These are phyloP conservation scores for Elsinoe perseae DNA, from an alignment of 2,329 filamentous ascomycete genomes.

Conservation along the genomic window DNA sequence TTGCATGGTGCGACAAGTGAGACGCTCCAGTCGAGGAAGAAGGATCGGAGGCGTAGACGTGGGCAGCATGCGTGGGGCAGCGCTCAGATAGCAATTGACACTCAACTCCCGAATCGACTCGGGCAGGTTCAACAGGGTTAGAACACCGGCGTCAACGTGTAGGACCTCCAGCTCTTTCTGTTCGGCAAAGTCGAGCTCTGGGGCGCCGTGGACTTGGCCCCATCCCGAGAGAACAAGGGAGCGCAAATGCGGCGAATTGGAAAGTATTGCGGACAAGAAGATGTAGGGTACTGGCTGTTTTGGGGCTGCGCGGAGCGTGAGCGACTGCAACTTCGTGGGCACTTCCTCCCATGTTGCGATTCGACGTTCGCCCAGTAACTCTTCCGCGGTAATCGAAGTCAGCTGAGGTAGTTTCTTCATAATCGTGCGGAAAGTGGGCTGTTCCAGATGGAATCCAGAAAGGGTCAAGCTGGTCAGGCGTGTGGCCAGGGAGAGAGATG, in stretches of 20 bases:
- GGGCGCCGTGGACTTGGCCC: constrained; percentile 2
- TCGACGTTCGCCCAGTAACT: not conserved
- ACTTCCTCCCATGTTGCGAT: not conserved
- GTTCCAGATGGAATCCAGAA: not conserved
- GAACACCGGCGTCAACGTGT: constrained; percentile 1
- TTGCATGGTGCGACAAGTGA: constrained; percentile 8
- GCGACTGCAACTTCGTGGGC: not conserved
- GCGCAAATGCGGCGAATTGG: not conserved
- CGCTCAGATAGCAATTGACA: constrained; percentile 8
- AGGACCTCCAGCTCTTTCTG: constrained; percentile 1
- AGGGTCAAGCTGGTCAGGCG: constrained; percentile 15
- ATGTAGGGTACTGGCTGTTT: constrained; percentile 5
- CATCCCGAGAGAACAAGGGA: constrained; percentile 1
- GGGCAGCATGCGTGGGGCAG: not conserved
- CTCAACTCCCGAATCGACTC: not conserved
- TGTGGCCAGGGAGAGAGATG: constrained; percentile 14
- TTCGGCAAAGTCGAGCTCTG: constrained; percentile 4
- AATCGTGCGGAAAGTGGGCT: not conserved
- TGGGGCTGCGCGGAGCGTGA: not conserved
- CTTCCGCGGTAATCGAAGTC: not conserved
- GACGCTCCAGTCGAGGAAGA: not conserved
- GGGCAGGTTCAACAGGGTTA: not conserved
- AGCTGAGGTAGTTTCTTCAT: not conserved
- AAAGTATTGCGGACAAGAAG: not conserved
- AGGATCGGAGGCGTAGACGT: not conserved